Evolutionary conservation across 2,329 filamentous ascomycete genomes (phyloP).

Genomic region (Ophiosphaerella herpotricha): DNA sequence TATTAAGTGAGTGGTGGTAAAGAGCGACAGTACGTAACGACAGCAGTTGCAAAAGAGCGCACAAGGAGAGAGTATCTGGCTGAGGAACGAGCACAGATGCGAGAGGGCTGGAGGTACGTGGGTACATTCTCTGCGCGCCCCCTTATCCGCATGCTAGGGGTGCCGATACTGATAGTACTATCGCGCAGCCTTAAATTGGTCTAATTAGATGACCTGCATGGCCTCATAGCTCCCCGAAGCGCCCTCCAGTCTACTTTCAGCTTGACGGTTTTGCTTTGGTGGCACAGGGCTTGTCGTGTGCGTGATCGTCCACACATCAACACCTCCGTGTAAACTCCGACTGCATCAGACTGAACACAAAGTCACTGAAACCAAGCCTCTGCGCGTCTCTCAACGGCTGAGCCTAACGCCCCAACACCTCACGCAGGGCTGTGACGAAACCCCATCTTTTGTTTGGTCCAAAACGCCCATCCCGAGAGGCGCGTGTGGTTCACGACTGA

Average conservation of each 20-base stretch:
- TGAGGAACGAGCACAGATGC: constrained; percentile 22
- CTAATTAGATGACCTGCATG: constrained; percentile 41
- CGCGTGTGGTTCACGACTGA: constrained; percentile 27
- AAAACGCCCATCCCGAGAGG: constrained; percentile 27
- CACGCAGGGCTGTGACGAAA: constrained; percentile 25
- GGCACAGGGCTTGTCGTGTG: constrained; percentile 19
- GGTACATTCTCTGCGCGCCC: constrained; percentile 32
- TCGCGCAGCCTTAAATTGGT: constrained; percentile 40
- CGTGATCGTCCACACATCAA: neutral
- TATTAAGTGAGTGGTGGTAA: constrained; percentile 27
- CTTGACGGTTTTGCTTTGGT: constrained; percentile 26
- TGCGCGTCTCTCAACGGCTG: constrained; percentile 14
- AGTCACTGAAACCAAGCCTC: constrained; percentile 15
- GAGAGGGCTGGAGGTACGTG: constrained; percentile 29
- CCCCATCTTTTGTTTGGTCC: constrained; percentile 24
- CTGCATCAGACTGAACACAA: constrained; percentile 12
- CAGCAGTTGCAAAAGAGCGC: constrained; percentile 30
- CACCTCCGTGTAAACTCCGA: constrained; percentile 7
- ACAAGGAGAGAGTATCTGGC: constrained; percentile 17
- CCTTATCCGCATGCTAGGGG: constrained; percentile 33
- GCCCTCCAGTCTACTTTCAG: constrained; percentile 32
- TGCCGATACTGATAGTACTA: constrained; percentile 32
- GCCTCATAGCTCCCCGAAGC: constrained; percentile 29
- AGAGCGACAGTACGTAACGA: constrained; percentile 29
- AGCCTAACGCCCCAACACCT: constrained; percentile 13